Conservation (phyloP, 495 filamentous ascomycete species). For the Beverwykella pulmonaria region DNA sequence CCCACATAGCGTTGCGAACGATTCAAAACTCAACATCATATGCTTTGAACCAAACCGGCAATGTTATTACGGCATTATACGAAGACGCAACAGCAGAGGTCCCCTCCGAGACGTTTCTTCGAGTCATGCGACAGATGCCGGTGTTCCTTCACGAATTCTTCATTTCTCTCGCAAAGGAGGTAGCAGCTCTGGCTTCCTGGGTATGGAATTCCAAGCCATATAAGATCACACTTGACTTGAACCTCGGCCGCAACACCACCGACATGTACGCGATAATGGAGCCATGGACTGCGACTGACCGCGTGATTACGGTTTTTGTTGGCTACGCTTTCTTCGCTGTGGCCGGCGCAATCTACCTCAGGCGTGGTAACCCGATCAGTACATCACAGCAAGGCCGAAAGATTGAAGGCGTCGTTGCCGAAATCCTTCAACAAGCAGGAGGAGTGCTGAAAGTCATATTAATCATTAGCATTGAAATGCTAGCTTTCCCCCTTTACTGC, state of each 20-base stretch:
- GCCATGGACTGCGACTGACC: conserved; percentile 76
- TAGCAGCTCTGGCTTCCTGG: neutral
- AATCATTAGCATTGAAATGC: conserved; percentile 99
- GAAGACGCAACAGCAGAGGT: conserved; percentile 10
- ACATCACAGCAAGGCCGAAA: conserved; percentile 66
- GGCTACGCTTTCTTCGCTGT: conserved; percentile 78
- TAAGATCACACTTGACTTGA: conserved; percentile 35
- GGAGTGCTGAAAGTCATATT: conserved; percentile 97
- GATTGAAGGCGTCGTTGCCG: conserved; percentile 77
- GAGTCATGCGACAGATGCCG: conserved; percentile 18
- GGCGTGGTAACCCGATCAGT: conserved; percentile 65
- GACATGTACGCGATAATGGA: conserved; percentile 23
- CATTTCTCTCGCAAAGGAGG: neutral
- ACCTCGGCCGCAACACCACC: conserved; percentile 16
- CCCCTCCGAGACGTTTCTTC: neutral
- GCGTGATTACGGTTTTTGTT: conserved; percentile 74
- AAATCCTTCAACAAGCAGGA: conserved; percentile 85
- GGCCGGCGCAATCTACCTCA: conserved; percentile 76
- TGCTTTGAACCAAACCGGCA: conserved; percentile 26
- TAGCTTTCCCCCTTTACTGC: conserved; percentile 94
- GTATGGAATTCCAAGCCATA: conserved; percentile 32
- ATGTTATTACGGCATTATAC: conserved; percentile 7
- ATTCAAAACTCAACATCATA: conserved; percentile 38
- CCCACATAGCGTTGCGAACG: conserved; percentile 38
- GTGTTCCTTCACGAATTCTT: neutral